Percentiles rank a stretch among this genome's conserved stretches.
phyloP scores from a whole-genome alignment of 306 rosid species.

The Canavalia gladiata region DNA sequence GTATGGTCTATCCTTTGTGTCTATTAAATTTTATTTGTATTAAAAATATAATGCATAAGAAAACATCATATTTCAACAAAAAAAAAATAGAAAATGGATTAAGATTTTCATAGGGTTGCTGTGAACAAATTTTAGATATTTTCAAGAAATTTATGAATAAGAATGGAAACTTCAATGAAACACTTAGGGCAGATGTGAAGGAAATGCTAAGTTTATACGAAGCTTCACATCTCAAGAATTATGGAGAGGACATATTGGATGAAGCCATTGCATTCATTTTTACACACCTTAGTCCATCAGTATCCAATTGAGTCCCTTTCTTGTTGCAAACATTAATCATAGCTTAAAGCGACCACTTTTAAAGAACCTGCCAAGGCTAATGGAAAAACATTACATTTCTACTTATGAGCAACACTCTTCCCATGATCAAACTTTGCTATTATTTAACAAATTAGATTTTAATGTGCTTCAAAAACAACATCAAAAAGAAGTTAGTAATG shows the following conservation, averaged over 20 bases:
- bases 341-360: constrained; percentile 47
- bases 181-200: too few relatives aligned
- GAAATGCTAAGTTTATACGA: not conserved
- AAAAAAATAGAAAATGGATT: too few relatives aligned
- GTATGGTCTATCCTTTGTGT: too few relatives aligned
- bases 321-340: constrained; percentile 34
- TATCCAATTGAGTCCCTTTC: not conserved
- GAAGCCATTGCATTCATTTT: not conserved
- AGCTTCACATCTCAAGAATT: not conserved
- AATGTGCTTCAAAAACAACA: not conserved
- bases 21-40: too few relatives aligned
- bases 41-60: too few relatives aligned
- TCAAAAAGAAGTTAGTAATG: not conserved
- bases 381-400: constrained; percentile 35
- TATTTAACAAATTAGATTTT: not conserved
- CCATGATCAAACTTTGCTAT: not conserved
- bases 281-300: not conserved
- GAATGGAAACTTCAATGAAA: too few relatives aligned
- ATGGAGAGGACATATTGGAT: not conserved
- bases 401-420: not conserved
- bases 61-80: too few relatives aligned
- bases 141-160: too few relatives aligned
- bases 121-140: not conserved
- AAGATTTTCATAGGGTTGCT: too few relatives aligned
- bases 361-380: constrained; percentile 38